These are phyloP conservation scores for Schwanniomyces etchellsii DNA, from an alignment of 1,139 yeast genomes.

Conservation along the genomic window DNA sequence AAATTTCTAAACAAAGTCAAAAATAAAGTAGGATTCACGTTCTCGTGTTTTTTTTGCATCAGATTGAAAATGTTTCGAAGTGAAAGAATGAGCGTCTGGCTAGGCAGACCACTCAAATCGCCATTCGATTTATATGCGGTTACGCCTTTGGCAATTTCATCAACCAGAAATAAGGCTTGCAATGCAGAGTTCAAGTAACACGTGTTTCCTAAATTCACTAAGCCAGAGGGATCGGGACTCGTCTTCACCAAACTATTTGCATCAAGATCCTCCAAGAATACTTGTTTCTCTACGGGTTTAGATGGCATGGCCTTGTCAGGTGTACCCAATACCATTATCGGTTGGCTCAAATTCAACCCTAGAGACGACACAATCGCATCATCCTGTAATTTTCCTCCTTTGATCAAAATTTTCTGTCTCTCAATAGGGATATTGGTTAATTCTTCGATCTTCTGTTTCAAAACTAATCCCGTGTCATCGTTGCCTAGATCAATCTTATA, in stretches of 20 bases:
- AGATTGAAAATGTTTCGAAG: constrained; percentile 41
- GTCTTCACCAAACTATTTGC: constrained; percentile 35
- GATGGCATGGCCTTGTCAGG: constrained; percentile 66
- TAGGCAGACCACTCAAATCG: constrained; percentile 9
- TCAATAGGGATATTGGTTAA: constrained; percentile 78
- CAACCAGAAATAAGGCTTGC: constrained; percentile 69
- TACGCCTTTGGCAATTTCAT: constrained; percentile 45
- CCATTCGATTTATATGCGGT: constrained; percentile 7
- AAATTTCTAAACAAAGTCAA: constrained; percentile 56
- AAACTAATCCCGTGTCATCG: constrained; percentile 55
- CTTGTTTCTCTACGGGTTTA: constrained; percentile 50
- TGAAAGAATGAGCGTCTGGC: constrained; percentile 14
- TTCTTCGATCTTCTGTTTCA: constrained; percentile 67
- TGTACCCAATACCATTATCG: constrained; percentile 88
- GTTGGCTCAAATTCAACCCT: constrained; percentile 57
- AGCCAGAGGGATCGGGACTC: constrained; percentile 66
- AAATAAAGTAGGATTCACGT: constrained; percentile 57
- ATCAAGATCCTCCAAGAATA: constrained; percentile 68
- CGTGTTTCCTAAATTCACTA: constrained; percentile 86
- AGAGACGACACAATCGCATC: constrained; percentile 42
- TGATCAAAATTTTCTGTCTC: constrained; percentile 84
- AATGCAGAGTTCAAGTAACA: constrained; percentile 89
- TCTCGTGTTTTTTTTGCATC: constrained; percentile 42
- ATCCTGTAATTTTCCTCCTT: constrained; percentile 82
- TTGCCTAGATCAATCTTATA: constrained; percentile 62